Evolutionary conservation across 2,329 filamentous ascomycete genomes (phyloP).

Genomic region (Fusarium pseudonygamai): DNA sequence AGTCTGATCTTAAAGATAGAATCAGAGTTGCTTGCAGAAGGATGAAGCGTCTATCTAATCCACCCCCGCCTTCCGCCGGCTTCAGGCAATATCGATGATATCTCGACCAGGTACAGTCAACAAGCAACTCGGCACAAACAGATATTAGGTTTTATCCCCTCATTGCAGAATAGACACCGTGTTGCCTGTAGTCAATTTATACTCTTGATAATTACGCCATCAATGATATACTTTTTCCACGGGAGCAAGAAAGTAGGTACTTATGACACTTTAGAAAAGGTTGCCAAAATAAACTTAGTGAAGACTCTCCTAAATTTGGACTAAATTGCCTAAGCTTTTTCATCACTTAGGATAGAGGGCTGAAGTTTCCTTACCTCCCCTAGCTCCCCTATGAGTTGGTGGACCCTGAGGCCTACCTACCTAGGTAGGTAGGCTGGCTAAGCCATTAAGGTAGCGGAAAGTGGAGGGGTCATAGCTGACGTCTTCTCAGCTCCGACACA

Average conservation of each 20-base stretch:
- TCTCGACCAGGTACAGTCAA: background rate
- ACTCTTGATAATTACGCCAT: background rate
- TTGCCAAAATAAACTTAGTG: background rate
- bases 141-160: background rate
- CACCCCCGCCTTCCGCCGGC: too few relatives aligned
- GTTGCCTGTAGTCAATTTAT: background rate
- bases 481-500: constrained; percentile 18
- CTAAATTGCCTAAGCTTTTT: background rate
- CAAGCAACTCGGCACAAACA: background rate
- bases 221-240: background rate
- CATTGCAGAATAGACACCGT: background rate
- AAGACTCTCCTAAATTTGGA: background rate
- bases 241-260: background rate
- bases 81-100: background rate
- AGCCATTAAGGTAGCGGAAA: background rate
- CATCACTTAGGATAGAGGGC: background rate
- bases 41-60: background rate
- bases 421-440: too few relatives aligned
- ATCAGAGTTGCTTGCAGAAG: background rate
- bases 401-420: background rate
- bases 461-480: constrained; percentile 33
- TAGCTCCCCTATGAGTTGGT: background rate
- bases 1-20: background rate
- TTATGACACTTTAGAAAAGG: background rate
- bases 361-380: background rate